phyloP scores from a whole-genome alignment of 1,284 basidiomycete species.

The Cryptococcus sp. region DNA sequence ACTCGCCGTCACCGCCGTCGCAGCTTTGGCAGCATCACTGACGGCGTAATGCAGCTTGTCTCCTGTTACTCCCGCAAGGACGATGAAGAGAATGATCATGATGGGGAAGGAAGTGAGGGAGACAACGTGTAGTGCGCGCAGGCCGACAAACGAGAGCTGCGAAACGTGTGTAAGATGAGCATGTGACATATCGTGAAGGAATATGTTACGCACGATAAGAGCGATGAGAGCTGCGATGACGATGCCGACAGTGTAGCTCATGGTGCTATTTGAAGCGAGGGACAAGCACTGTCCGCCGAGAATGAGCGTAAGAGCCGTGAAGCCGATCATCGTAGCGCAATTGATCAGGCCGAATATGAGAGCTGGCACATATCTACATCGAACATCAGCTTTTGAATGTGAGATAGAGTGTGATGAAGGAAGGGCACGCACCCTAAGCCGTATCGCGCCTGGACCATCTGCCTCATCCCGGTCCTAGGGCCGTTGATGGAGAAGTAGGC shows the following conservation, averaged over 20 bases:
- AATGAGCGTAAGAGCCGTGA: conserved; percentile 74
- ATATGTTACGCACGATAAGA: conserved; percentile 62
- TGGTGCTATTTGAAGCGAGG: conserved; percentile 64
- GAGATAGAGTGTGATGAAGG: not conserved
- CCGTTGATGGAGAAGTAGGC: conserved; percentile 69
- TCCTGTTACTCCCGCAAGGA: conserved; percentile 68
- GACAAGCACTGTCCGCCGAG: conserved; percentile 76
- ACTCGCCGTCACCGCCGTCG: conserved; percentile 35
- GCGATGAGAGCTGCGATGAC: conserved; percentile 78
- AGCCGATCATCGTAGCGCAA: conserved; percentile 66
- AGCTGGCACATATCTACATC: conserved; percentile 66
- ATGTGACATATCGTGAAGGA: not conserved
- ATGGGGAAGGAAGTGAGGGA: conserved; percentile 50
- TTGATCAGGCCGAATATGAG: conserved; percentile 68
- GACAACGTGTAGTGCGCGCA: conserved; percentile 53
- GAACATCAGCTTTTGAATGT: not conserved
- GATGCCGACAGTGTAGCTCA: conserved; percentile 70
- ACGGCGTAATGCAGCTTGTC: conserved; percentile 58
- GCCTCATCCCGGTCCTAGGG: conserved; percentile 80
- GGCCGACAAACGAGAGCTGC: conserved; percentile 58
- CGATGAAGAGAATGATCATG: conserved; percentile 71
- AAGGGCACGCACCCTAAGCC: conserved; percentile 65
- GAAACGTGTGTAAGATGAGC: too few species aligned
- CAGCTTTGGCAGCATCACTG: conserved; percentile 33
- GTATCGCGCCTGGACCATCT: conserved; percentile 79